phyloP scores from a whole-genome alignment of 371 early-diverging fungal species.

The Rhizopus sp. region DNA sequence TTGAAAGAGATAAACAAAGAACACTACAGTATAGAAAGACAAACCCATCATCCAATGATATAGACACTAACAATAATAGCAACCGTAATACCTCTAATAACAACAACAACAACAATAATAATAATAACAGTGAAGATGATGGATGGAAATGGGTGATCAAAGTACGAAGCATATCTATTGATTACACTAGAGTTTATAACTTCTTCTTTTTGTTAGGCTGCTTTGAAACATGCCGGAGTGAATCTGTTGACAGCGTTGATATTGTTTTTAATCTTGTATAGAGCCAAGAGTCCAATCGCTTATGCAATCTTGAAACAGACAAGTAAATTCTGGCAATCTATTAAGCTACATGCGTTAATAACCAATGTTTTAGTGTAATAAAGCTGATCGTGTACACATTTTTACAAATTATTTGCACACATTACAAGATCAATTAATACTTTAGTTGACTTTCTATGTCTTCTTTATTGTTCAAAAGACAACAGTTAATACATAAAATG shows the following conservation, averaged over 20 bases:
- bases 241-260: conserved; percentile 38
- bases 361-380: conserved; percentile 7
- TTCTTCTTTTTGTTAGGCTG: conserved; percentile 27
- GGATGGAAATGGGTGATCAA: conserved; percentile 44
- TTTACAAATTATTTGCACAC: too few relatives aligned
- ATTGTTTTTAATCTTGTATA: conserved; percentile 36
- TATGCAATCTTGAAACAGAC: conserved; percentile 31
- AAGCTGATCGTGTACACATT: conserved; percentile 2
- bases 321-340: conserved; percentile 19
- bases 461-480: too few relatives aligned
- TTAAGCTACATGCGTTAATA: conserved; percentile 17
- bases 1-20: conserved; percentile 31
- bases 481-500: too few relatives aligned
- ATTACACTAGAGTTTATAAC: neutral
- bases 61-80: neutral
- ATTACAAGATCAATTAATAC: too few relatives aligned
- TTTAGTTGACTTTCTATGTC: too few relatives aligned
- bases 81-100: neutral
- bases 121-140: conserved; percentile 19
- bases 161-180: conserved; percentile 12
- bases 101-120: conserved; percentile 7
- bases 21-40: neutral
- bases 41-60: neutral
- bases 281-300: conserved; percentile 39
- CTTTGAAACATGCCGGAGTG: conserved; percentile 41